Conservation (phyloP, 371 early-diverging fungal species). For the Mucor irregularis region DNA sequence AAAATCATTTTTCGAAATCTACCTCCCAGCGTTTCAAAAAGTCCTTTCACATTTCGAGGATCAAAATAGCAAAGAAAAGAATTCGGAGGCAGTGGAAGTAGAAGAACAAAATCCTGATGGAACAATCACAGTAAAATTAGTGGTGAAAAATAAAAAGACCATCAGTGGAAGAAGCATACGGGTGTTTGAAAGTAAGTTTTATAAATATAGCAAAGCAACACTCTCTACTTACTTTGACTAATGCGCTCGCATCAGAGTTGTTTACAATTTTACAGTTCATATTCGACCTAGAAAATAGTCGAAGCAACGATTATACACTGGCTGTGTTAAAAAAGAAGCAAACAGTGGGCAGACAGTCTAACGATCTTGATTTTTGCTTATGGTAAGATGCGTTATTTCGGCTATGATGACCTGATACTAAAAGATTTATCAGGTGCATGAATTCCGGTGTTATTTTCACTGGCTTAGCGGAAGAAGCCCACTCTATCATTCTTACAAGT, state of each 20-base stretch:
- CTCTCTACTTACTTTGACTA: background rate
- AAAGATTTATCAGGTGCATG: conserved; percentile 44
- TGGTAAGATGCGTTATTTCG: background rate
- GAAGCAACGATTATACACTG: conserved; percentile 46
- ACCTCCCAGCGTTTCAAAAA: no score
- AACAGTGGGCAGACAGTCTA: background rate
- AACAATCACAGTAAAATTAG: no score
- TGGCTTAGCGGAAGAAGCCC: conserved; percentile 42
- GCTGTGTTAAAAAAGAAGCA: conserved; percentile 33
- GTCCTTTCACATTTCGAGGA: no score
- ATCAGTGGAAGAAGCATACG: no score
- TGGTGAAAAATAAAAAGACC: no score
- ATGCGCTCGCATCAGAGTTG: background rate
- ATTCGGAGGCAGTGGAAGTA: no score
- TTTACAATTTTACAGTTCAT: conserved; percentile 38
- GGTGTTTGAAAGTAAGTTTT: no score
- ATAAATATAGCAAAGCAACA: no score
- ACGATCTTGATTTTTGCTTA: background rate
- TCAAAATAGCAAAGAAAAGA: no score
- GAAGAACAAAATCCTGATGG: no score
- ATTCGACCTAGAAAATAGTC: conserved; percentile 22
- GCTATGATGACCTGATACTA: background rate
- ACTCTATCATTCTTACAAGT: conserved; percentile 77
- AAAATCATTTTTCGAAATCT: no score
- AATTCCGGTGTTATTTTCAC: conserved; percentile 66